phyloP scores from a whole-genome alignment of 169 alveolate genomes.

The Eimeria falciformis region DNA sequence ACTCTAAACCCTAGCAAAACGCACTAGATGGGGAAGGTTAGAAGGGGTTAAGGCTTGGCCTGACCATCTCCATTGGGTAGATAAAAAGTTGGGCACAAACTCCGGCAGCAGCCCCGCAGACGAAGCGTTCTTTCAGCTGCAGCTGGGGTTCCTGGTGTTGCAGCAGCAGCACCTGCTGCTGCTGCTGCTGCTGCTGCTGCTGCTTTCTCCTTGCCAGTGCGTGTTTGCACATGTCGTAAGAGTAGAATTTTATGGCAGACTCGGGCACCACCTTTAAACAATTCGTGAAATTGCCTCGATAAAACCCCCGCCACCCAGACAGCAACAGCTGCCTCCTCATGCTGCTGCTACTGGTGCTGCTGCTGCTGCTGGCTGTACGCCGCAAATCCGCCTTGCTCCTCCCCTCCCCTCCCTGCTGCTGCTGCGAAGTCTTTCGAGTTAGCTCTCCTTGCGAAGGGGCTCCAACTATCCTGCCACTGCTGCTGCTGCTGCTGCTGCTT shows the following conservation, averaged over 20 bases:
- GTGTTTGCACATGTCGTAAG: conserved; percentile 78
- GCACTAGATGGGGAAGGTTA: not conserved
- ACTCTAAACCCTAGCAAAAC: not conserved
- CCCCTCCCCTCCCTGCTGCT: not conserved
- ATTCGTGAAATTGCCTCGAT: conserved; percentile 81
- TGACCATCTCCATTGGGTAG: conserved; percentile 83
- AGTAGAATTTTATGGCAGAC: conserved; percentile 78
- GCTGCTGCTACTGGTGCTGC: conserved; percentile 36
- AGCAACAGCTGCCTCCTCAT: conserved; percentile 8
- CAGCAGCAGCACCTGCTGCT: conserved; percentile 30
- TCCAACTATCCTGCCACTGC: conserved; percentile 1
- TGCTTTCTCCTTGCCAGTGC: conserved; percentile 56
- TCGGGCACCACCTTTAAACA: conserved; percentile 81
- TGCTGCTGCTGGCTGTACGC: not conserved
- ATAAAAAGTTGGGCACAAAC: conserved; percentile 79
- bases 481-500: conserved; percentile 20
- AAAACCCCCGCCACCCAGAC: conserved; percentile 80
- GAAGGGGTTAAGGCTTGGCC: not conserved
- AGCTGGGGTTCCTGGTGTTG: conserved; percentile 47
- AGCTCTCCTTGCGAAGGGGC: not conserved
- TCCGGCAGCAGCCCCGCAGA: conserved; percentile 81
- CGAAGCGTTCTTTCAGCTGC: conserved; percentile 77
- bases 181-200: conserved; percentile 26
- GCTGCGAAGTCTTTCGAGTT: not conserved
- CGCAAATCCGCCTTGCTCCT: not conserved